Base-by-base conservation (phyloP, 2,329 filamentous ascomycete species). In the Aaosphaeria pasadenensis region DNA sequence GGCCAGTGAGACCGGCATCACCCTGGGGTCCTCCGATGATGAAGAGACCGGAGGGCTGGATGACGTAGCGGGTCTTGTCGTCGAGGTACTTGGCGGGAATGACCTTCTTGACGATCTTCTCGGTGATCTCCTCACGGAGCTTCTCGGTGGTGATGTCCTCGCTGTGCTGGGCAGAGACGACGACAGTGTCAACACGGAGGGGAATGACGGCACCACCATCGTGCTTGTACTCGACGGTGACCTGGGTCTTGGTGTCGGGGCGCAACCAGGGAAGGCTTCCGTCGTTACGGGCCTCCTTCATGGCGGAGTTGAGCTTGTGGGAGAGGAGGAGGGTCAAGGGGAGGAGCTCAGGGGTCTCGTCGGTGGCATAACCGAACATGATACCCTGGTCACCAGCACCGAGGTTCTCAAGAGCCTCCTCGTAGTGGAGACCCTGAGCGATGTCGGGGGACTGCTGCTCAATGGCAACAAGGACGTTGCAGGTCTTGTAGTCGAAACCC, bases 401-500 rank as follows among this genome's bases (percentile, higher is more conserved):
- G 59, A 99, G 87, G 79, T 95, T 87, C 85, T 99, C 94, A 43
- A 99, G 87, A 62, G 90, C 91, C 81, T 96, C 84, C 60, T 99
- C 94, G 76, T 95, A 95, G 83, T 97, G 90, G 49, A 99, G 89
- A 83, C 94, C 94, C 80, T 97, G 94, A 64, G 94, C 94, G 70
- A 99, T 99, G 77, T 99, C 94, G 69, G 92, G 89, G 52, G 92
- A 97, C 80, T 99, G 94, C 80, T 99, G 85, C 86, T 99, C 94
- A 75, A 99, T 96, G 77, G 92, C 94, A 67, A 97, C 91, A 64
- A 97, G 86, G 70, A 99, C 84, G 81, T 96, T 97, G 82, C 88
- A 92, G 63, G 94, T 99, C 87, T 97, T 97, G 90, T 96, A 96
- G 81, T 99, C 94, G 78, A 99, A 99, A 56, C 94, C 94, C 86